Conservation (phyloP, 176 grass and related monocot species). For the Calamus simplicifolius region DNA sequence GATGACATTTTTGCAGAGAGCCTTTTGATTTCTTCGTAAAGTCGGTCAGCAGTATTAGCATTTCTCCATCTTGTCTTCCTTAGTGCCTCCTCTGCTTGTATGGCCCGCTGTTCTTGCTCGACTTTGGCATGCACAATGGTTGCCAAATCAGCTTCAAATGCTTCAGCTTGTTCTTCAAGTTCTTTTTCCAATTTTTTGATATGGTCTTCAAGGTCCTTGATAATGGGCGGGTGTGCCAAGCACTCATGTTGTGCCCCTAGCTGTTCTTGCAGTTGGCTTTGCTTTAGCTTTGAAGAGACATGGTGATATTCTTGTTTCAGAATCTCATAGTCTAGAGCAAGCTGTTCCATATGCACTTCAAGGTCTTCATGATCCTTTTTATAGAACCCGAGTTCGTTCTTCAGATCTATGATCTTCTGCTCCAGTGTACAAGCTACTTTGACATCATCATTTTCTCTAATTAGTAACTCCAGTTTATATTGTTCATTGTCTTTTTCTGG, state of each 20-base stretch:
- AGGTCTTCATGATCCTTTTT: slow-evolving; percentile 85
- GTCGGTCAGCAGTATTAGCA: slow-evolving; percentile 45
- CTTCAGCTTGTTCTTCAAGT: slow-evolving; percentile 53
- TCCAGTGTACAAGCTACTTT: slow-evolving; percentile 30
- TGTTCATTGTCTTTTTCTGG: slow-evolving; percentile 48
- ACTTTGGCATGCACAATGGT: slow-evolving; percentile 47
- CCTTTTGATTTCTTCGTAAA: slow-evolving; percentile 66
- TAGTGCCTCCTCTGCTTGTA: slow-evolving; percentile 67
- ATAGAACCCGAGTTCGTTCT: slow-evolving; percentile 66
- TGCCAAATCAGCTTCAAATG: slow-evolving; percentile 64
- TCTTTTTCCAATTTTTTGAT: slow-evolving; percentile 72
- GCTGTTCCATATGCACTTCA: slow-evolving; percentile 96
- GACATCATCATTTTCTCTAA: slow-evolving; percentile 36
- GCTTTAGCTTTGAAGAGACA: slow-evolving; percentile 74
- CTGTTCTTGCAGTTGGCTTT: slow-evolving; percentile 74
- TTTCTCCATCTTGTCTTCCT: slow-evolving; percentile 69
- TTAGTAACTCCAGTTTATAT: slow-evolving; percentile 47
- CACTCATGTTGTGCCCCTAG: slow-evolving; percentile 90
- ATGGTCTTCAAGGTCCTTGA: slow-evolving; percentile 77
- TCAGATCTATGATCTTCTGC: slow-evolving; percentile 76
- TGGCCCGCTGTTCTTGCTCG: slow-evolving; percentile 77
- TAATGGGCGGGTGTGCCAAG: slow-evolving; percentile 74
- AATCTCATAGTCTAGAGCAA: slow-evolving; percentile 97
- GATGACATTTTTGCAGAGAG: slow-evolving; percentile 75
- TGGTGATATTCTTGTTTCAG: slow-evolving; percentile 96